These are phyloP conservation scores for Penicillium brevicompactum DNA, from an alignment of 2,329 filamentous ascomycete species.

Conservation along the genomic window DNA sequence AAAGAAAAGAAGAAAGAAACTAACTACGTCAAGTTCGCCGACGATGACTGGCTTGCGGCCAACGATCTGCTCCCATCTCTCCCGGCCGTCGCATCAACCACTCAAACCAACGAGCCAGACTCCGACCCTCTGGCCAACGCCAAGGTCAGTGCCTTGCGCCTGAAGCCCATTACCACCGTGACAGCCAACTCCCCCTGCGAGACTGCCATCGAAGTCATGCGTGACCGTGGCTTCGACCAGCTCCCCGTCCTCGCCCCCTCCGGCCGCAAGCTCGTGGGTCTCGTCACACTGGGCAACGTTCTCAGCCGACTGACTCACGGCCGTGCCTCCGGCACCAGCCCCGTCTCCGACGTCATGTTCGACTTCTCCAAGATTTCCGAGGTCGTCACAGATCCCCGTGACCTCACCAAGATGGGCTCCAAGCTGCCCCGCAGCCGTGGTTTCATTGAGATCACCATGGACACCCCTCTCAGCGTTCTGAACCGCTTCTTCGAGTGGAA, in stretches of 20 bases:
- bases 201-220: constrained; percentile 95
- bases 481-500: constrained; percentile 99
- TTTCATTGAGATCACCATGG: constrained; percentile 92
- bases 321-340: constrained; percentile 71
- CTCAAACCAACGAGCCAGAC: constrained; percentile 34
- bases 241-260: constrained; percentile 79
- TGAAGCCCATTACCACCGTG: constrained; percentile 93
- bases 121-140: constrained; percentile 74
- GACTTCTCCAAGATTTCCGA: constrained; percentile 87
- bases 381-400: constrained; percentile 83
- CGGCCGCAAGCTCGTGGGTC: constrained; percentile 76
- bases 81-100: constrained; percentile 44
- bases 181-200: constrained; percentile 70
- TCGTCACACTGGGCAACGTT: constrained; percentile 93
- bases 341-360: constrained; percentile 92
- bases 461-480: constrained; percentile 79
- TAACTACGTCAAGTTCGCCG: constrained; percentile 66
- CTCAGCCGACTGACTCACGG: constrained; percentile 86
- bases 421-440: constrained; percentile 58
- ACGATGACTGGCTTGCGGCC: constrained; percentile 97
- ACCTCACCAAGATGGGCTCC: constrained; percentile 50
- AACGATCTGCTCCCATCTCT: constrained; percentile 81
- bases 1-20: neutral
- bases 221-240: constrained; percentile 97
- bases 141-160: constrained; percentile 77